Evolutionary conservation across 192 early-diverging fungal species (phyloP), one percentile per base, ranked within the genome.

Genomic region (Mortierella claussenii): DNA sequence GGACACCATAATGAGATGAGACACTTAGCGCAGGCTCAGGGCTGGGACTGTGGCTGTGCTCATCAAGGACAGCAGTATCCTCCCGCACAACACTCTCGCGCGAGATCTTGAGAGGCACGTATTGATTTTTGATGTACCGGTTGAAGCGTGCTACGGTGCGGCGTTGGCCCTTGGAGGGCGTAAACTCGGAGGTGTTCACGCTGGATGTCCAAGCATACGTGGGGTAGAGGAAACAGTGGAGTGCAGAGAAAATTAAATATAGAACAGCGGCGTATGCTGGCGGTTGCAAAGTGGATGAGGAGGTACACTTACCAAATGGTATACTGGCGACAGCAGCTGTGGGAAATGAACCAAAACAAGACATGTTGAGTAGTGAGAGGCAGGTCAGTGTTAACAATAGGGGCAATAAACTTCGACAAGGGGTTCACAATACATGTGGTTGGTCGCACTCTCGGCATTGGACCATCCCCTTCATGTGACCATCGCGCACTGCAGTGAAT

Each of bases 311-410:
- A 83, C 87, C 82, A 73, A 68, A 93, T 95, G 0, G 93, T 89
- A 63, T 92, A 89, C 45, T 88, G 83, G 0, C 88, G 88, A 79
- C 91, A 93, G 62, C 91, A 95, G 28, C 88, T 91, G n/a, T 79
- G 46, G 47, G n/a, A 32, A 34, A 27, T 26, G 20, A 17, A 3
- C 23, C 37, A 4, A 53, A 21, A 42, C 24, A 23, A 7, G 30
- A 24, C 9, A 37, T 11, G 5, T 7, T 42, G 17, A 32, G n/a
- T 27, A 31, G 60, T 50, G 9, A 51, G 20, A 34, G 30, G 17
- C 13, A 21, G 27, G 11, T 10, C 10, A 21, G 18, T 20, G 47
- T 1, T 23, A 49, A 54, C 11, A 27, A 54, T 36, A n/a, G 31
- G 28, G 13, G 53, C 4, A 30, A 18, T 52, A 5, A 4, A 21